Evolutionary conservation across 2,329 filamentous ascomycete genomes (phyloP).

Genomic region (Neopestalotiopsis rosae): DNA sequence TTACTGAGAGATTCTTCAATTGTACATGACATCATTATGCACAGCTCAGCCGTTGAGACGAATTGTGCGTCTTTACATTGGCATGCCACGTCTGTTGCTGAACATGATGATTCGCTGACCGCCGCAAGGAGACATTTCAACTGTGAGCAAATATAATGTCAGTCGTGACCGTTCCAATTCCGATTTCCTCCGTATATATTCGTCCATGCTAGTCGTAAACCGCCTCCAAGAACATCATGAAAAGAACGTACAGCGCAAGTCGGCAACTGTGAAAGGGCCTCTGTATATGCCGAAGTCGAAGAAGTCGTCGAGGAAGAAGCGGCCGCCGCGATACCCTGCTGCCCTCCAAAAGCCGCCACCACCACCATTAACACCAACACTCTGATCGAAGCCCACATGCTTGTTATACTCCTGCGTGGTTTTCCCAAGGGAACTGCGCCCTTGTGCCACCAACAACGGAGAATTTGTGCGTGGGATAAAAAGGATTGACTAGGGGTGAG

Average conservation of each 20-base stretch:
- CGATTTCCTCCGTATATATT: neutral
- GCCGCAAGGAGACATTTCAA: slow-evolving; percentile 20
- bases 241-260: slow-evolving; percentile 6
- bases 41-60: slow-evolving; percentile 14
- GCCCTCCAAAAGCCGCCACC: neutral
- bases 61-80: slow-evolving; percentile 20
- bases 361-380: slow-evolving; percentile 2
- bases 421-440: neutral
- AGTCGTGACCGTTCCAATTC: no score
- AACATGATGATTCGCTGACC: slow-evolving; percentile 20
- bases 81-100: slow-evolving; percentile 20
- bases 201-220: neutral
- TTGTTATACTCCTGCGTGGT: slow-evolving; percentile 1
- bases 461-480: neutral
- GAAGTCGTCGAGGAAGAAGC: neutral
- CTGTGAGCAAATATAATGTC: no score
- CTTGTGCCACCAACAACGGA: neutral
- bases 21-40: slow-evolving; percentile 21
- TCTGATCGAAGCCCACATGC: neutral
- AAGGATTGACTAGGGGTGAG: slow-evolving; percentile 16
- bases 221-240: neutral
- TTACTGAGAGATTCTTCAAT: slow-evolving; percentile 22
- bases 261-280: neutral
- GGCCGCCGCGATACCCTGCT: neutral
- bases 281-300: neutral